Evolutionary conservation across 192 early-diverging fungal genomes (phyloP).

Genomic region (Podila clonocystis): DNA sequence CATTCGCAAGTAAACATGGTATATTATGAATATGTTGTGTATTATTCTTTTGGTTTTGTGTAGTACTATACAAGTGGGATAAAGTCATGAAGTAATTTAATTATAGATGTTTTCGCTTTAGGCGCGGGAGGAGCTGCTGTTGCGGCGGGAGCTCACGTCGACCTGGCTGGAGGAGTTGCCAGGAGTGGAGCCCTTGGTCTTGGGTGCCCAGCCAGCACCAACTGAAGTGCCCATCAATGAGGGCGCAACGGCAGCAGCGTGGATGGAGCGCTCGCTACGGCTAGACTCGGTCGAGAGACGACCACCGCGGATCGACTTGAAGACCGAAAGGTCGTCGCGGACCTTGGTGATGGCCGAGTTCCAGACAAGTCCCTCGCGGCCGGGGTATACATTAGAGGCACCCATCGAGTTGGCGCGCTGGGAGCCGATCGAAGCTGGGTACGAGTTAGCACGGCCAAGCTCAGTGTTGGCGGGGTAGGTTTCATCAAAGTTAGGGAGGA

Average conservation of each 20-base stretch:
- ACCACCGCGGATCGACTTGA: constrained; percentile 53
- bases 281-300: constrained; percentile 47
- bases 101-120: constrained; percentile 12
- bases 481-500: constrained; percentile 41
- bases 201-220: constrained; percentile 55
- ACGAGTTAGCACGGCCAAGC: constrained; percentile 28
- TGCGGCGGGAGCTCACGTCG: constrained; percentile 29
- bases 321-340: constrained; percentile 47
- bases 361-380: constrained; percentile 59
- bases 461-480: constrained; percentile 19
- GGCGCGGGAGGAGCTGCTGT: constrained; percentile 29
- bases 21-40: too few species aligned
- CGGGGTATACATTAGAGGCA: constrained; percentile 28
- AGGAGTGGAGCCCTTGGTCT: constrained; percentile 9
- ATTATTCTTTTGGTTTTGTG: too few species aligned
- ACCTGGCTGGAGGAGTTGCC: constrained; percentile 42
- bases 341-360: constrained; percentile 53
- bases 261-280: constrained; percentile 26
- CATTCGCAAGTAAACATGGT: too few species aligned
- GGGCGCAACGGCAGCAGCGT: constrained; percentile 52
- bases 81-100: neutral
- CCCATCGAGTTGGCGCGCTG: constrained; percentile 33
- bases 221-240: constrained; percentile 52
- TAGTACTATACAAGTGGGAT: constrained; percentile 1
- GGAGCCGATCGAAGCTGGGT: constrained; percentile 31